Evolutionary conservation across 139 green algal genomes (phyloP), one percentile per base, ranked within the genome.

Genomic region (Trebouxia sp.): DNA sequence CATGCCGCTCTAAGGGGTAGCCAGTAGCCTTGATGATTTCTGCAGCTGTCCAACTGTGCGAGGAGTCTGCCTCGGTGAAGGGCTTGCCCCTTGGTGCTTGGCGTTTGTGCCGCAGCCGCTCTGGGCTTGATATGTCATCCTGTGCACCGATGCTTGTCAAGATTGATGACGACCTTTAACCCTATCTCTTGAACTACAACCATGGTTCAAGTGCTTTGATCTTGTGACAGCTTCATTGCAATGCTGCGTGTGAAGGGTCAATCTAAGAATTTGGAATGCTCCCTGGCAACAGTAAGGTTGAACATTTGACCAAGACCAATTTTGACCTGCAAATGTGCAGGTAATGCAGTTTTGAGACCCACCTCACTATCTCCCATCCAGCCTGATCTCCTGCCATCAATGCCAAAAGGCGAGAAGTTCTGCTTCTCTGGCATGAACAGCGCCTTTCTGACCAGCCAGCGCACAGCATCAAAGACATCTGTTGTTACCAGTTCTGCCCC

Each of bases 1-100:
- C 87, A 47, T 95, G 86, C 37, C 86, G 67, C 78, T 97, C 92
- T 62, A 94, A 53, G 8, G 85, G 90, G 62, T 94, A 96, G 9
- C 86, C 87, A 11, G 85, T 82, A 65, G 56, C 32, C 37, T 85
- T 80, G 48, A 93, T 91, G 7, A 88, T 51, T 74, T 89, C 88
- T 6, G 47, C 70, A 38, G 86, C 88, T 5, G 84, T 87, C 56
- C 69, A 85, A 85, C 82, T 24, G 51, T 78, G 30, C 80, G 69
- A 53, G 83, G 75, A 22, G 80, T 69, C 80, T 88, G 86, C 80
- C 55, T n/a, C n/a, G n/a, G n/a, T n/a, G n/a, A n/a, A n/a, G n/a
- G n/a, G n/a, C n/a, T n/a, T n/a, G n/a, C n/a, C n/a, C n/a, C n/a
- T n/a, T n/a, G n/a, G n/a, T n/a, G n/a, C n/a, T n/a, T n/a, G n/a